Evolutionary conservation across 2,329 filamentous ascomycete genomes (phyloP), one percentile per base, ranked within the genome.

Genomic region (Blastomyces gilchristii): DNA sequence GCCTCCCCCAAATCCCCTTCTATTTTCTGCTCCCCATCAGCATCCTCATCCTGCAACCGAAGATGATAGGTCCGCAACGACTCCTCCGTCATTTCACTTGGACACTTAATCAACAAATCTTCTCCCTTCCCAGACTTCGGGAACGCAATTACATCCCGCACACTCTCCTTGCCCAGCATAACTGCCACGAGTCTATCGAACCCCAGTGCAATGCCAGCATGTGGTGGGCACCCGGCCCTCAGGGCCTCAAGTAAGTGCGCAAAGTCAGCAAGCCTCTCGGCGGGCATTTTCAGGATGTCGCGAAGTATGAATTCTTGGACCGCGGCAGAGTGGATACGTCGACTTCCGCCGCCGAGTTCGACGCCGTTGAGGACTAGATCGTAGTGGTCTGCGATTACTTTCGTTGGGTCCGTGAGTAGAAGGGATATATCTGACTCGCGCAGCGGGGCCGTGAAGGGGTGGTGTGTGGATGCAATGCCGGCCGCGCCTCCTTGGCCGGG

Each of bases 341-440:
- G 85, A 73, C 90, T 96, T 43, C 94, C 95, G 12, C 94, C 94
- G 34, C 94, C 94, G 1, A 99, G 83, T 75, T 99, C 94, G 5
- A 96, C 85, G 3, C 94, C 94, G 72, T 99, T 99, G 69, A 97
- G 84, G 0, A 99, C 93, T 16, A 99, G 85, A 70, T 99, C 94
- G 76, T 97, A 99, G 72, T 96, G 92, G 69, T 96, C 93, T 3
- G 89, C 95, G 68, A 83, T 84, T 1, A 85, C 91, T 57, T 81
- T 76, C 0, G 91, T 80, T 0, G 94, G 93, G 50, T 91, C 81
- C 0, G 81, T 86, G 47, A 86, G 80, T 0, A 97, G 83, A 0
- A 90, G 76, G 49, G 91, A 87, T 18, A 96, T 83, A 71, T 97
- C 92, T 4, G 79, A 78, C 0, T 82, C 75, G 0, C 85, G 85